A percentile compares a stretch with the other conserved stretches of the same genome.
phyloP scores from a whole-genome alignment of 768 basidiomycete species.

The Rubroboletus pulcherrimus region DNA sequence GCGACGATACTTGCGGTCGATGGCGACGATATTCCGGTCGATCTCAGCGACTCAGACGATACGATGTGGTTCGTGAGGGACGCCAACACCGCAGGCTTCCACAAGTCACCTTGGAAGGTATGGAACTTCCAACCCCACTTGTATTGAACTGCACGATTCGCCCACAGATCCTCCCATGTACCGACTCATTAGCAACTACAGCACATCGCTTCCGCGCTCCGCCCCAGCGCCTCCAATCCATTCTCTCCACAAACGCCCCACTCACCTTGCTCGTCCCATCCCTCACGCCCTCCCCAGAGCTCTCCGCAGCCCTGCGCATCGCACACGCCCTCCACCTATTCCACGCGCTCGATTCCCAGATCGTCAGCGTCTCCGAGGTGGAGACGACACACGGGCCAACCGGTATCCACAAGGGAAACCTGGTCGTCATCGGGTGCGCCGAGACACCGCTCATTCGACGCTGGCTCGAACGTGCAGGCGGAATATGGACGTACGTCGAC shows the following conservation, averaged over 20 bases:
- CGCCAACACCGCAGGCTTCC: background rate
- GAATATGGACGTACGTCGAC: constrained; percentile 20
- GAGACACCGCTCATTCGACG: constrained; percentile 31
- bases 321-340: constrained; percentile 65
- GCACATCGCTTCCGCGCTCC: constrained; percentile 4
- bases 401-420: constrained; percentile 39
- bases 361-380: constrained; percentile 40
- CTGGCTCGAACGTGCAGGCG: constrained; percentile 27
- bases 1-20: constrained; percentile 12
- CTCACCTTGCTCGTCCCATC: constrained; percentile 56
- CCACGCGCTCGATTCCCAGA: constrained; percentile 65
- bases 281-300: constrained; percentile 28
- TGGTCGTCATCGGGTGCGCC: constrained; percentile 54
- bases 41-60: background rate
- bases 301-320: constrained; percentile 59
- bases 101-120: constrained; percentile 25
- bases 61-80: constrained; percentile 12
- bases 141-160: background rate
- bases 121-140: background rate
- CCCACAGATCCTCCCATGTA: constrained; percentile 6
- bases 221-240: constrained; percentile 53
- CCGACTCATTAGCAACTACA: background rate
- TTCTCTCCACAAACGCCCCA: constrained; percentile 53
- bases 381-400: constrained; percentile 15
- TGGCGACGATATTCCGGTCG: background rate